Conservation (phyloP, 1,284 basidiomycete species). For the Microbotryum scabiosae region DNA sequence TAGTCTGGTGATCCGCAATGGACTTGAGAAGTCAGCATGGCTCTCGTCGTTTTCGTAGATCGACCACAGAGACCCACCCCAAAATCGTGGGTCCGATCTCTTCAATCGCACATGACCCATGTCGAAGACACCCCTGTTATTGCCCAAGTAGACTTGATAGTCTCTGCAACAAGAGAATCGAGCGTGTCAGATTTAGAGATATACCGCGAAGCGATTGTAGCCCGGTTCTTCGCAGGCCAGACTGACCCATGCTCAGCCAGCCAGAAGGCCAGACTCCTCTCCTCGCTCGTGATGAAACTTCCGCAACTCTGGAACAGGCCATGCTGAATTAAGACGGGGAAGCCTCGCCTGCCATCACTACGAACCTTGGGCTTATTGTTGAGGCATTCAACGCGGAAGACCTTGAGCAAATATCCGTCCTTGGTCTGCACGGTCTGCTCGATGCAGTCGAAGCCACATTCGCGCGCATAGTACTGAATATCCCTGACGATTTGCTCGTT, state of each 20-base stretch:
- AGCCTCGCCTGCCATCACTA: constrained; percentile 47
- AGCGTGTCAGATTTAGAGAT: neutral
- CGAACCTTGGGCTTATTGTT: constrained; percentile 39
- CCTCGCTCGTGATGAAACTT: constrained; percentile 55
- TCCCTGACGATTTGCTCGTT: constrained; percentile 49
- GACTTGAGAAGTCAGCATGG: neutral
- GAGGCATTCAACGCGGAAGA: constrained; percentile 49
- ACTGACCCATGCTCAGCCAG: constrained; percentile 47
- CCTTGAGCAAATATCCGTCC: constrained; percentile 51
- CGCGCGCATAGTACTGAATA: constrained; percentile 50
- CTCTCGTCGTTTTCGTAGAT: neutral
- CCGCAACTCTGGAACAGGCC: constrained; percentile 57
- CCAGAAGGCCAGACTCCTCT: constrained; percentile 55
- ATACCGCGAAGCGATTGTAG: neutral
- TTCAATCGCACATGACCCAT: constrained; percentile 51
- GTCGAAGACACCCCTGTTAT: constrained; percentile 53
- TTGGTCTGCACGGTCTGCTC: constrained; percentile 52
- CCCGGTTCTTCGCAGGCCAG: no score
- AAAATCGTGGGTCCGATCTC: constrained; percentile 51
- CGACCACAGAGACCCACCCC: constrained; percentile 42
- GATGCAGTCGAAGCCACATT: constrained; percentile 51
- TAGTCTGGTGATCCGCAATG: constrained; percentile 44
- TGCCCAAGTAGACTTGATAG: constrained; percentile 56
- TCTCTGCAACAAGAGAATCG: constrained; percentile 32
- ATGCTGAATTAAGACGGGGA: constrained; percentile 54